phyloP scores from a whole-genome alignment of 2,329 filamentous ascomycete species.

The Aureobasidium pullulans region DNA sequence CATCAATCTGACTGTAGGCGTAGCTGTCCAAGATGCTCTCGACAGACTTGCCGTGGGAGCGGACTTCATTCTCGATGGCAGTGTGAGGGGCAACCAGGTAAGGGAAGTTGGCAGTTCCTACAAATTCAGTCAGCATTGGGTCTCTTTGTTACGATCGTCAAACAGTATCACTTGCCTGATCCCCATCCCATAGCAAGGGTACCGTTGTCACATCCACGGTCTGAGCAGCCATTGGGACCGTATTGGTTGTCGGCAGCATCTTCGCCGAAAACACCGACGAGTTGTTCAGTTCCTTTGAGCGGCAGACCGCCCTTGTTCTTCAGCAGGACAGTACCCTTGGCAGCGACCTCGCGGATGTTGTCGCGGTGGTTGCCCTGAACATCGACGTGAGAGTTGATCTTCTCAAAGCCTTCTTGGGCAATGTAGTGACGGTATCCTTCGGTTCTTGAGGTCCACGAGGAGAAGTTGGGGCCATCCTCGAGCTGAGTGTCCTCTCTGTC shows the following conservation, averaged over 20 bases:
- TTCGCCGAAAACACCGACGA: constrained; percentile 70
- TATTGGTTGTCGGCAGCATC: constrained; percentile 69
- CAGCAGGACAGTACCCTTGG: constrained; percentile 76
- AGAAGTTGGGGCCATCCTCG: constrained; percentile 64
- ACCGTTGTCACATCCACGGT: constrained; percentile 56
- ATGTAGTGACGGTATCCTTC: constrained; percentile 61
- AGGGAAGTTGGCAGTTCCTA: constrained; percentile 49
- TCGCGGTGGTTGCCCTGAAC: constrained; percentile 68
- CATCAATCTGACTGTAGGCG: constrained; percentile 44
- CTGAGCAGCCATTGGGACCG: constrained; percentile 71
- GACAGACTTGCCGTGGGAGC: constrained; percentile 56
- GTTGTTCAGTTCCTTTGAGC: constrained; percentile 64
- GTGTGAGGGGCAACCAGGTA: constrained; percentile 60
- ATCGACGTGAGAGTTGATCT: constrained; percentile 73
- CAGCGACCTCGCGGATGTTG: constrained; percentile 68
- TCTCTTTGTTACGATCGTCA: constrained; percentile 48
- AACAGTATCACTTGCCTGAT: constrained; percentile 20
- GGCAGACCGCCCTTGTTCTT: constrained; percentile 78
- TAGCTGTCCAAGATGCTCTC: constrained; percentile 53
- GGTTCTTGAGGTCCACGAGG: constrained; percentile 76
- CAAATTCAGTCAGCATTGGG: constrained; percentile 32
- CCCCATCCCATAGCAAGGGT: constrained; percentile 65
- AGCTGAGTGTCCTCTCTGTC: constrained; percentile 46
- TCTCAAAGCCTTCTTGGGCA: constrained; percentile 53
- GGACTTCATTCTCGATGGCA: constrained; percentile 60